A percentile compares a stretch with the other conserved stretches of the same genome.
These are phyloP conservation scores for Diophrys appendiculata DNA, from an alignment of 73 alveolate genomes.

Conservation along the genomic window DNA sequence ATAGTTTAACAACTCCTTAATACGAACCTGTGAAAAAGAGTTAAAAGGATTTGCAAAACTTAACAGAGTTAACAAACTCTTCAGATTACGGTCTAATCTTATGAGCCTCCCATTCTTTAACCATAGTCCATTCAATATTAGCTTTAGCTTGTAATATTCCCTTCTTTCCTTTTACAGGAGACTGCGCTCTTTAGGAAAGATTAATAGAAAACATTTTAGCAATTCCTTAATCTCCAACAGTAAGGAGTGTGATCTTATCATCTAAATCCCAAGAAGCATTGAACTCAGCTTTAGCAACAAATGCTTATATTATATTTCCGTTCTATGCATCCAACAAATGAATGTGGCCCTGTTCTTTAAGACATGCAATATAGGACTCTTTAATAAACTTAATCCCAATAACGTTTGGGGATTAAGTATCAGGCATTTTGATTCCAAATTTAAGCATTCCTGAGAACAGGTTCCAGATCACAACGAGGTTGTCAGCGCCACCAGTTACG, in stretches of 20 bases:
- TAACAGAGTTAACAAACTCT: slow-evolving; percentile 33
- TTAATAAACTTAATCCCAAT: slow-evolving; percentile 18
- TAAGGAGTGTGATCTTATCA: neutral
- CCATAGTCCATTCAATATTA: slow-evolving; percentile 5
- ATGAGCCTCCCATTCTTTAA: slow-evolving; percentile 52
- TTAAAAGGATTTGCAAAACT: neutral
- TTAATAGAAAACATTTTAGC: slow-evolving; percentile 1
- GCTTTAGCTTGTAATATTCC: neutral
- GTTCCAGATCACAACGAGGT: slow-evolving; percentile 58
- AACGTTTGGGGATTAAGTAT: slow-evolving; percentile 12
- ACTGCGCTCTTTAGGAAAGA: neutral
- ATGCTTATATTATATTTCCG: slow-evolving; percentile 38
- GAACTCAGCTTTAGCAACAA: slow-evolving; percentile 47
- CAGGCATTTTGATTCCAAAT: slow-evolving; percentile 35
- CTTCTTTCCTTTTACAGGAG: neutral
- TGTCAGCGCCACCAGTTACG: slow-evolving; percentile 70
- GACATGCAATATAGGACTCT: slow-evolving; percentile 14
- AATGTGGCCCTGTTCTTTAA: slow-evolving; percentile 61
- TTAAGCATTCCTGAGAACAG: slow-evolving; percentile 54
- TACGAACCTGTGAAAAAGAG: slow-evolving; percentile 40
- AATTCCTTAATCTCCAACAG: slow-evolving; percentile 9
- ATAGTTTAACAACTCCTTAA: slow-evolving; percentile 44
- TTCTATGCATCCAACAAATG: slow-evolving; percentile 60
- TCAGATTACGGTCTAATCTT: slow-evolving; percentile 21
- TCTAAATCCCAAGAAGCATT: neutral